Evolutionary conservation across 169 alveolate genomes (phyloP).

Genomic region (Besnoitia besnoiti): DNA sequence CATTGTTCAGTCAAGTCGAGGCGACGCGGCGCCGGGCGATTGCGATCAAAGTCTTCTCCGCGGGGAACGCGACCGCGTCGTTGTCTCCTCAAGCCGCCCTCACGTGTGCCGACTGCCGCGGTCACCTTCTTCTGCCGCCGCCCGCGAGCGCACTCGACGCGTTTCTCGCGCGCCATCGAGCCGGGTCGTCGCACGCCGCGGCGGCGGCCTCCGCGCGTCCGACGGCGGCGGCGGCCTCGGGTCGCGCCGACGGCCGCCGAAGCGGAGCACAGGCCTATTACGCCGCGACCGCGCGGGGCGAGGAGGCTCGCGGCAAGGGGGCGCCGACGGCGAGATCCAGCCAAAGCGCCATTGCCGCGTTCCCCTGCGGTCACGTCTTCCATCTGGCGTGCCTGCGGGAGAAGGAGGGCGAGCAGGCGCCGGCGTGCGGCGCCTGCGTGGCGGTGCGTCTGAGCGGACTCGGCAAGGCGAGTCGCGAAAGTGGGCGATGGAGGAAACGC

Average conservation of each 20-base stretch:
- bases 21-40: background rate
- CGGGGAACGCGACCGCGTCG: background rate
- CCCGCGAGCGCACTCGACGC: background rate
- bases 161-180: background rate
- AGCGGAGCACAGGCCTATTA: constrained; percentile 7
- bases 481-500: too few relatives aligned
- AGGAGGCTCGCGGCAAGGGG: background rate
- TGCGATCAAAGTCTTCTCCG: background rate
- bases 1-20: background rate
- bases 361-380: constrained; percentile 15
- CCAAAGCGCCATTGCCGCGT: background rate
- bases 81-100: background rate
- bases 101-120: background rate
- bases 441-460: background rate
- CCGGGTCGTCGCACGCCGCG: background rate
- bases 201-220: background rate
- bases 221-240: background rate
- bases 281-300: constrained; percentile 6
- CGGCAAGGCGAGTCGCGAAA: too few relatives aligned
- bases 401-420: background rate
- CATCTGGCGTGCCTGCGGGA: background rate
- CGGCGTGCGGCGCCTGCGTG: background rate
- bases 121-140: constrained; percentile 34
- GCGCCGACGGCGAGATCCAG: background rate
- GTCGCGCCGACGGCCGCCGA: background rate